Evolutionary conservation across 2,329 filamentous ascomycete species (phyloP).

Genomic region (Cladophialophora psammophila): DNA sequence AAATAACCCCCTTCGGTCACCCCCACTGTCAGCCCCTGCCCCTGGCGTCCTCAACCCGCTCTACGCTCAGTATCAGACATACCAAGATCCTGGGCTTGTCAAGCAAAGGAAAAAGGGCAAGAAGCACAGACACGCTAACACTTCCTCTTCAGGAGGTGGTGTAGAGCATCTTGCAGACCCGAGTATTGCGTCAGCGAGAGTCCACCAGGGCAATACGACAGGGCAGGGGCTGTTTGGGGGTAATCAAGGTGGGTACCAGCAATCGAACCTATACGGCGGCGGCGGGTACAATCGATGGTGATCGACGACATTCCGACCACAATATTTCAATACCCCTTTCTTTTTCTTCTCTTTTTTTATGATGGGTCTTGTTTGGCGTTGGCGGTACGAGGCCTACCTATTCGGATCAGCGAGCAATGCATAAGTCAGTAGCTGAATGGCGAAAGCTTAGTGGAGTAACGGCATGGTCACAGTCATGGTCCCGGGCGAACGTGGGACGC

Average conservation of each 20-base stretch:
- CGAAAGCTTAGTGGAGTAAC: constrained; percentile 38
- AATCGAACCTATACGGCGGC: constrained; percentile 76
- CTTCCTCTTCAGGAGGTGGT: constrained; percentile 99
- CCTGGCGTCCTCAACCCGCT: constrained; percentile 89
- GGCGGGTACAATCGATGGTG: constrained; percentile 74
- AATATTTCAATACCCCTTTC: constrained; percentile 37
- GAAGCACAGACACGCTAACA: constrained; percentile 99
- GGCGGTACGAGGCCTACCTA: constrained; percentile 38
- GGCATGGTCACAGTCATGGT: constrained; percentile 34
- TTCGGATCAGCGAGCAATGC: constrained; percentile 35
- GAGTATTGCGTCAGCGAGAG: constrained; percentile 97
- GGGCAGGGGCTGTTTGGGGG: constrained; percentile 89
- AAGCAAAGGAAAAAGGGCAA: constrained; percentile 99
- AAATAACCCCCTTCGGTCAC: constrained; percentile 82
- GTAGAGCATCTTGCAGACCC: constrained; percentile 99
- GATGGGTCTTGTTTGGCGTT: constrained; percentile 41
- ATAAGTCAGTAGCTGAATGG: constrained; percentile 38
- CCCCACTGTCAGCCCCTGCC: constrained; percentile 79
- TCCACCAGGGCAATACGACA: constrained; percentile 87
- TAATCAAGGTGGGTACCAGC: constrained; percentile 91
- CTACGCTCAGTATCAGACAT: constrained; percentile 78
- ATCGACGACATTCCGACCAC: constrained; percentile 43
- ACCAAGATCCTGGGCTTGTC: constrained; percentile 84
- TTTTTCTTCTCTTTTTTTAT: constrained; percentile 35
- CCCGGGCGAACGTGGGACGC: constrained; percentile 34